A percentile compares a stretch with the other conserved stretches of the same genome.
Evolutionary conservation across 495 filamentous ascomycete species (phyloP).

Genomic region (Tuber umbilicatum): DNA sequence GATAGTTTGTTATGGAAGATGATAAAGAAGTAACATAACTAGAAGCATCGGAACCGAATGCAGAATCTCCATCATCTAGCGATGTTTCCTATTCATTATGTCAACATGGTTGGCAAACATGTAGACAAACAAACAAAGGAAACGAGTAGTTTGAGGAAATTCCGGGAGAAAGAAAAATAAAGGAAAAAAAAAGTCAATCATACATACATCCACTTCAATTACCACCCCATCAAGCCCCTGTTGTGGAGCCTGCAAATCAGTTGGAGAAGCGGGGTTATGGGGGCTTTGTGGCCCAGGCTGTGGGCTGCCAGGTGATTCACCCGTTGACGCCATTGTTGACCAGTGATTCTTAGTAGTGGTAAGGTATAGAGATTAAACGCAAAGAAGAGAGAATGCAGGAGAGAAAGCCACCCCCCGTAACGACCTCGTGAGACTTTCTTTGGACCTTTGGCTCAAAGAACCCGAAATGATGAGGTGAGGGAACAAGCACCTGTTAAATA

Average conservation of each 20-base stretch:
- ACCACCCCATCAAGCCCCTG: neutral
- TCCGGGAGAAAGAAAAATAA: neutral
- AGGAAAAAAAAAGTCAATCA: neutral
- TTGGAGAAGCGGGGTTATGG: neutral
- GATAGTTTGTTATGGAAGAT: slow-evolving; percentile 10
- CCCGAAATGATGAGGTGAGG: neutral
- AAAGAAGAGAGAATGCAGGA: neutral
- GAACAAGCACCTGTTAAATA: neutral
- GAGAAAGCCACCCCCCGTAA: neutral
- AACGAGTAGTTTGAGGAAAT: neutral
- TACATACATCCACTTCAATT: neutral
- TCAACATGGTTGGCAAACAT: neutral
- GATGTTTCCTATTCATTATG: neutral
- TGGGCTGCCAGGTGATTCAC: neutral
- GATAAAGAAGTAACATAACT: slow-evolving; percentile 2
- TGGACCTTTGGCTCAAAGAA: neutral
- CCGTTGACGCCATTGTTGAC: neutral
- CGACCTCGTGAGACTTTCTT: neutral
- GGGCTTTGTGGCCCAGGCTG: neutral
- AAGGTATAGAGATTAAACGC: neutral
- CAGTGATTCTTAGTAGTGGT: neutral
- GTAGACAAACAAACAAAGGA: neutral
- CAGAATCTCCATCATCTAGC: neutral
- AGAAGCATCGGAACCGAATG: neutral
- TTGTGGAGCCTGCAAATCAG: neutral